phyloP scores from a whole-genome alignment of 345 rosid species.

The Dovyalis caffra region DNA sequence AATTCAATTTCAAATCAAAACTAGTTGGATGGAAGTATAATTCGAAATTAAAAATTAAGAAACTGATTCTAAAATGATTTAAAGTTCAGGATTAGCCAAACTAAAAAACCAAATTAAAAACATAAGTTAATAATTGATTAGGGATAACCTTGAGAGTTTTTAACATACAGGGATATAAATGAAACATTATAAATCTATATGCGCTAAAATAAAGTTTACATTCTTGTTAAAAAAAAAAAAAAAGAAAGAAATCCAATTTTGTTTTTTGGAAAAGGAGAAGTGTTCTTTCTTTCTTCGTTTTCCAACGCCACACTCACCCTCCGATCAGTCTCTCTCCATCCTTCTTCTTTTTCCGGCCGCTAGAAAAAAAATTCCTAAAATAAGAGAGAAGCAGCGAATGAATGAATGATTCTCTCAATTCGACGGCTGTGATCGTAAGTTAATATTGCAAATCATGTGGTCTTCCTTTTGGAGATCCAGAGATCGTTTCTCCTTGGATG shows the following conservation, averaged over 20 bases:
- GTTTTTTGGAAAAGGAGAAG: too few relatives aligned
- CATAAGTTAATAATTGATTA: not conserved
- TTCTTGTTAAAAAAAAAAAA: too few relatives aligned
- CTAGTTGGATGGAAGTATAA: too few relatives aligned
- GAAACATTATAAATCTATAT: not conserved
- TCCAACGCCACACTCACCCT: not conserved
- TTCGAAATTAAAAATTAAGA: too few relatives aligned
- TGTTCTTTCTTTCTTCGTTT: not conserved
- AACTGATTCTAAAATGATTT: too few relatives aligned
- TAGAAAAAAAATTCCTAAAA: not conserved
- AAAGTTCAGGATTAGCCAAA: too few relatives aligned
- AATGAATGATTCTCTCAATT: not conserved
- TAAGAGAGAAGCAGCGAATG: not conserved
- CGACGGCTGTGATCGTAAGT: not conserved
- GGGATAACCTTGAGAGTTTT: not conserved
- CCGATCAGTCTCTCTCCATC: not conserved
- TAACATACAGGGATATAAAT: not conserved
- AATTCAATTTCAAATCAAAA: too few relatives aligned
- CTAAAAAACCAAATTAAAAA: too few relatives aligned
- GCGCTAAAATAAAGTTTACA: not conserved
- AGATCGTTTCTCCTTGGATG: conserved; percentile 90
- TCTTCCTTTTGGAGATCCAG: conserved; percentile 81
- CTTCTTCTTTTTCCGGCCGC: not conserved
- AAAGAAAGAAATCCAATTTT: too few relatives aligned
- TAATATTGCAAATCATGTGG: conserved; percentile 61